Evolutionary conservation across 495 filamentous ascomycete genomes (phyloP).

Genomic region (Penicillium taxi): DNA sequence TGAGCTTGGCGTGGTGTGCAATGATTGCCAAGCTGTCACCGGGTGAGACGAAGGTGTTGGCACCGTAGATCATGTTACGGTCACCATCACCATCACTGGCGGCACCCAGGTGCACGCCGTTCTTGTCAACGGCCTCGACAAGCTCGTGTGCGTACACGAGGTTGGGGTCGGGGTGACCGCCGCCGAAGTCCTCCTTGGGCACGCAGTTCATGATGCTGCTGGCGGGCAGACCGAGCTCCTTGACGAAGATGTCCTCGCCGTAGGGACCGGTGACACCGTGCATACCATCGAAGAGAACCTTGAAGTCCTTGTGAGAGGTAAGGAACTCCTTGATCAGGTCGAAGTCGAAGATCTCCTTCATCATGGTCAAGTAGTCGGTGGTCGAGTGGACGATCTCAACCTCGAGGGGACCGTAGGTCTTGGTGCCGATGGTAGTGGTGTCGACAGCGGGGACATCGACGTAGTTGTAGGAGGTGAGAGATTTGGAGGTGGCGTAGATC

Average conservation of each 20-base stretch:
- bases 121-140: slow-evolving; percentile 86
- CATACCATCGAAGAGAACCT: slow-evolving; percentile 91
- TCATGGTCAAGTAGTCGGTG: slow-evolving; percentile 84
- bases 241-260: slow-evolving; percentile 86
- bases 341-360: slow-evolving; percentile 98
- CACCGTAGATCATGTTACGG: slow-evolving; percentile 99
- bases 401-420: slow-evolving; percentile 76
- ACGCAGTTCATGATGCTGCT: slow-evolving; percentile 88
- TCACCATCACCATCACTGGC: slow-evolving; percentile 96
- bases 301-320: slow-evolving; percentile 76
- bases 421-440: slow-evolving; percentile 69
- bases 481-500: slow-evolving; percentile 86
- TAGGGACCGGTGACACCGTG: slow-evolving; percentile 94
- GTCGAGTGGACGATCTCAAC: slow-evolving; percentile 92
- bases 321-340: slow-evolving; percentile 90
- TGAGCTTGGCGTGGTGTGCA: slow-evolving; percentile 84
- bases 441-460: slow-evolving; percentile 81
- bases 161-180: slow-evolving; percentile 96
- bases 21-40: slow-evolving; percentile 97
- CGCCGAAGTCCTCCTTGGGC: slow-evolving; percentile 88
- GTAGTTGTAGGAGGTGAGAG: slow-evolving; percentile 84
- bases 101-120: slow-evolving; percentile 88
- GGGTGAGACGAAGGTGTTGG: slow-evolving; percentile 90
- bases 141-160: slow-evolving; percentile 95
- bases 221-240: slow-evolving; percentile 72